Base-by-base conservation (phyloP, 139 green algal species). In the Asterochloris erici region DNA sequence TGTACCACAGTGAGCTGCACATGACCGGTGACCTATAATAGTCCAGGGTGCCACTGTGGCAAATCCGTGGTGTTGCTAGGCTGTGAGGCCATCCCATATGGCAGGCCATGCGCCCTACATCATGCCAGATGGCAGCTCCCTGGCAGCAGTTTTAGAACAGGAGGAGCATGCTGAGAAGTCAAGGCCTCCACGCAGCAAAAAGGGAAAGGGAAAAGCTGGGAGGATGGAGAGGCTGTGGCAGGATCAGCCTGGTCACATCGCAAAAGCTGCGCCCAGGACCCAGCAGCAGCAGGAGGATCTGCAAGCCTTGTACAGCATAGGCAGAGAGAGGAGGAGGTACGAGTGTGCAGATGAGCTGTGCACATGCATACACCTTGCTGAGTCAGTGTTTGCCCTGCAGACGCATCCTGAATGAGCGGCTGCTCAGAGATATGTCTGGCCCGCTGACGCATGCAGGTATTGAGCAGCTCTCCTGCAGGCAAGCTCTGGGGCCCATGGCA, bases 351-450 rank as follows among this genome's bases (percentile, higher is more conserved):
- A 68, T 68, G 28, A 54, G 38, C n/a, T 79, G 27, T 29, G 27
- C 29, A 79, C 17, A 11, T 68, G 29, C 74, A 79, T 29, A 27
- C 14, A 15, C 38, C 73, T 17, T 78, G 1, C 74, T 85, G 78
- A 64, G 82, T 64, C 84, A 74, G 77, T 54, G 70, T 66, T 61
- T 14, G 38, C 63, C 61, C 29, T 84, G 84, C 74, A 63, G 85
- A 11, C 81, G 89, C 11, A 91, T 82, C 64, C 23, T 89, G 24
- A 92, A 91, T 77, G 89, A 93, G 81, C 83, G 82, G 63, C 60
- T 92, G 27, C 79, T 93, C 27, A 84, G 89, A 15, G 89, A 92
- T 62, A 88, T 93, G 86, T 82, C 78, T 0, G 79, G 84, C 21
- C 74, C 73, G 15, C 62, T 93, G 82, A 91, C 89, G 54, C 85